phyloP scores from a whole-genome alignment of 495 filamentous ascomycete species.

The Penicillium maclennaniae region DNA sequence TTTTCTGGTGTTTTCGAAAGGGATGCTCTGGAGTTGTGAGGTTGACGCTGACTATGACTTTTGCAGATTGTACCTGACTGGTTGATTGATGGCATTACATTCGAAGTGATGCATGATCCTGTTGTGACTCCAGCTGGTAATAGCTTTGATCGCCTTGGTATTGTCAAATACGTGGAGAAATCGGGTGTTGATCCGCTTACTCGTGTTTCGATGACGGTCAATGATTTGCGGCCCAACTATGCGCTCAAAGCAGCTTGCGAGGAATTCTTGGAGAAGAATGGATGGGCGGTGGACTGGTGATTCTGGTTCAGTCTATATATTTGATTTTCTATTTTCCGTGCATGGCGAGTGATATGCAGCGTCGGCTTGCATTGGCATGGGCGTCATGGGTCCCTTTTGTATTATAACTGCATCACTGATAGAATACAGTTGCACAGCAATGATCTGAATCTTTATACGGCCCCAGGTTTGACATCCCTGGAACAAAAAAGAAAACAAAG shows the following conservation, averaged over 20 bases:
- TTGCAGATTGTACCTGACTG: constrained; percentile 73
- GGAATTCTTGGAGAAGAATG: constrained; percentile 80
- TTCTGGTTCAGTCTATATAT: constrained; percentile 4
- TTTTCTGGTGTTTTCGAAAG: no score
- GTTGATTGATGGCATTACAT: constrained; percentile 84
- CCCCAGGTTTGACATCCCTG: no score
- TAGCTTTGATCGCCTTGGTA: constrained; percentile 84
- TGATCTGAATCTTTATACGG: no score
- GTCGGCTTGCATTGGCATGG: neutral
- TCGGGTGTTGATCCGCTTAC: constrained; percentile 78
- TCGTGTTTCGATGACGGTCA: constrained; percentile 61
- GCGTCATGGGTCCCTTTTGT: neutral
- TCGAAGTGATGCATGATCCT: constrained; percentile 89
- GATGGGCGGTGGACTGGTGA: constrained; percentile 92
- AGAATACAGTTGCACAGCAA: neutral
- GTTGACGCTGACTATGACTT: constrained; percentile 8
- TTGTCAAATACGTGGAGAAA: constrained; percentile 78
- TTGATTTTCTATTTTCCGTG: constrained; percentile 7
- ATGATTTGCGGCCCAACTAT: constrained; percentile 80
- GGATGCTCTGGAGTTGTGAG: neutral
- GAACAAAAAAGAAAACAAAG: neutral
- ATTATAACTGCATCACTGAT: neutral
- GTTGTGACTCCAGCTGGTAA: constrained; percentile 83
- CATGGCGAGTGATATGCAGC: constrained; percentile 18
- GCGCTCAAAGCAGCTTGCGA: constrained; percentile 79